These are phyloP conservation scores for Chondrostereum purpureum DNA, from an alignment of 1,284 basidiomycete species.

Conservation along the genomic window DNA sequence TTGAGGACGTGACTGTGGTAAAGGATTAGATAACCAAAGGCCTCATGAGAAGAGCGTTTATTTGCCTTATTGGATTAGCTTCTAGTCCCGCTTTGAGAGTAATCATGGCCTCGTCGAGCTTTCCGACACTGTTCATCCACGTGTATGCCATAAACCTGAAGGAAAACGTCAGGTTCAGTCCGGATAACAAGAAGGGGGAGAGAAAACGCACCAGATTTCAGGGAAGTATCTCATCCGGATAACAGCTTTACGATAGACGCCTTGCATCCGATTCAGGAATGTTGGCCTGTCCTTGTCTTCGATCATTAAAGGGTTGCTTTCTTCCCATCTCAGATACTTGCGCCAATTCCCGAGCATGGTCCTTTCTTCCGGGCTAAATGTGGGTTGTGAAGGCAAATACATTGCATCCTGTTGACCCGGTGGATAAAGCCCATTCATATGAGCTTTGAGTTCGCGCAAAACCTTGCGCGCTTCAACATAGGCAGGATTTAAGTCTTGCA, in stretches of 20 bases:
- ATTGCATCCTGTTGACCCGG: conserved; percentile 34
- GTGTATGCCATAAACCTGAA: conserved; percentile 91
- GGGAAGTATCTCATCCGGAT: conserved; percentile 91
- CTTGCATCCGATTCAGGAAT: conserved; percentile 68
- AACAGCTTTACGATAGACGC: conserved; percentile 84
- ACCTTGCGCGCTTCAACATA: conserved; percentile 94
- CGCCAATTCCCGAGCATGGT: conserved; percentile 83
- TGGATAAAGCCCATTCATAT: conserved; percentile 56
- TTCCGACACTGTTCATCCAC: conserved; percentile 60
- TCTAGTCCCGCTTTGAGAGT: conserved; percentile 82
- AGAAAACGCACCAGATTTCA: conserved; percentile 75
- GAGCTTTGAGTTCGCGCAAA: conserved; percentile 76
- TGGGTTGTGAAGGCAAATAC: conserved; percentile 68
- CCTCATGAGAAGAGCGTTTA: conserved; percentile 1
- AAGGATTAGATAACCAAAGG: conserved; percentile 8
- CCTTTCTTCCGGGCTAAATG: conserved; percentile 70
- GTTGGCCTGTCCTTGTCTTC: conserved; percentile 77
- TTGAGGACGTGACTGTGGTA: conserved; percentile 75
- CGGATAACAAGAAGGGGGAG: conserved; percentile 2
- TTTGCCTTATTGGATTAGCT: conserved; percentile 78
- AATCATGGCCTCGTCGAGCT: conserved; percentile 76
- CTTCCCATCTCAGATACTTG: conserved; percentile 92
- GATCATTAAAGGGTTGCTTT: conserved; percentile 87
- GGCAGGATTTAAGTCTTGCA: conserved; percentile 69
- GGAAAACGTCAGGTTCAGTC: no score